Evolutionary conservation across 75 land plant species (phyloP), one percentile per base, ranked within the genome.

Genomic region (Chamaecyparis obtusa): DNA sequence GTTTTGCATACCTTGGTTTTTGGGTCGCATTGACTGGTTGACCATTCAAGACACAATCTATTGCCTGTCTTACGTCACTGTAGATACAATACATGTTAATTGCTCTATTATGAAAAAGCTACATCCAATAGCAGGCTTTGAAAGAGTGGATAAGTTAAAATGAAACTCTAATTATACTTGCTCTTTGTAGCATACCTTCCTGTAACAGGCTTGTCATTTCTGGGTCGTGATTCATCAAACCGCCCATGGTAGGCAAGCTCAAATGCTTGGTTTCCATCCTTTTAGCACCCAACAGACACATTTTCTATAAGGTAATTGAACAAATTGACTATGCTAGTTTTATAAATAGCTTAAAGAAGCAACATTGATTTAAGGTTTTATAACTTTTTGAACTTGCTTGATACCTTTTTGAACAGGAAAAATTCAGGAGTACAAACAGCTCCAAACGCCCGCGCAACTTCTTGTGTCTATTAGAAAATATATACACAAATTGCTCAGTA

Each of bases 341-440:
- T 33, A 56, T 24, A 84, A 27, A 83, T n/a, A 9, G 43, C 43
- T 24, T 43, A 24, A 80, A 19, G 30, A 13, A 17, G 15, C 46
- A 27, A 81, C 49, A 21, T 2, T 86, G 43, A 86, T 21, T 44
- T 17, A 32, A 85, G 64, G 43, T 14, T 21, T 43, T 35, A n/a
- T 9, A 85, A 85, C 27, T 17, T 21, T 14, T 24, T 64, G 30
- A 64, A 46, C n/a, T 81, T 81, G 83, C 83, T 44, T 49, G 13
- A 9, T 44, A 97, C 99, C 99, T 97, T 96, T 85, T 92, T 98
- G 86, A 92, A 98, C 39, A 98, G 89, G 84, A 92, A 95, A 86
- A 98, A 94, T 43, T 98, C 98, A 46, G 98, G 99, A 41, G 99
- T 98, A 89, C 99, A 98, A 49, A 96, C 98, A 71, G 99, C 99